Conservation (phyloP, 768 basidiomycete species). For the Pisolithus marmoratus region DNA sequence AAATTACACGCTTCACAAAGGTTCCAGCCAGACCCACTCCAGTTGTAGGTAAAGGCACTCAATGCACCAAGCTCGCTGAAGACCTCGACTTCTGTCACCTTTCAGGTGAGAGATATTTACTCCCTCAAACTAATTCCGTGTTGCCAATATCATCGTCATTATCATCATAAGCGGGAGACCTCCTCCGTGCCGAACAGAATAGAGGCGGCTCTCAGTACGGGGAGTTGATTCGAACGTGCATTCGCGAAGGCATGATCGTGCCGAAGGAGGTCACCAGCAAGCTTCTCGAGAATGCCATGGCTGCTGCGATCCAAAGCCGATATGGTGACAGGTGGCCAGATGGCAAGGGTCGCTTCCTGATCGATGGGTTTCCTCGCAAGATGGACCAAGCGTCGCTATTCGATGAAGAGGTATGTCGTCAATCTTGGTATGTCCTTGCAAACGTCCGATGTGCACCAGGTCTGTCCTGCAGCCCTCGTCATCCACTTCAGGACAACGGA, state of each 20-base stretch:
- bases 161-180: conserved; percentile 78
- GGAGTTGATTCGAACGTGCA: conserved; percentile 78
- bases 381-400: conserved; percentile 97
- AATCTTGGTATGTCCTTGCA: not conserved
- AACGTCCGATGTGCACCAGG: conserved; percentile 35
- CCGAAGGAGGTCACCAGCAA: conserved; percentile 97
- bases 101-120: conserved; percentile 54
- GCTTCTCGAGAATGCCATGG: conserved; percentile 91
- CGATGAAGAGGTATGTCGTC: conserved; percentile 63
- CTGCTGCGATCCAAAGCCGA: conserved; percentile 43
- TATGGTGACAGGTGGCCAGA: conserved; percentile 56
- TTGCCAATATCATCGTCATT: conserved; percentile 7
- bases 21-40: conserved; percentile 3
- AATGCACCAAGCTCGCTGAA: conserved; percentile 78
- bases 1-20: conserved; percentile 13
- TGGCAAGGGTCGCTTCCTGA: conserved; percentile 80
- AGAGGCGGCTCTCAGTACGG: conserved; percentile 82
- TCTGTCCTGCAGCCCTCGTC: conserved; percentile 74
- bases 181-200: conserved; percentile 89
- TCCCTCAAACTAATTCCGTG: conserved; percentile 1
- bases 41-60: conserved; percentile 86
- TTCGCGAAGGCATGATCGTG: conserved; percentile 89
- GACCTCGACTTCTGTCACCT: conserved; percentile 90
- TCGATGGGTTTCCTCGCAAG: conserved; percentile 97
- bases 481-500: conserved; percentile 87